Conservation (phyloP, 2,329 filamentous ascomycete genomes). For the Elsinoe batatas region DNA sequence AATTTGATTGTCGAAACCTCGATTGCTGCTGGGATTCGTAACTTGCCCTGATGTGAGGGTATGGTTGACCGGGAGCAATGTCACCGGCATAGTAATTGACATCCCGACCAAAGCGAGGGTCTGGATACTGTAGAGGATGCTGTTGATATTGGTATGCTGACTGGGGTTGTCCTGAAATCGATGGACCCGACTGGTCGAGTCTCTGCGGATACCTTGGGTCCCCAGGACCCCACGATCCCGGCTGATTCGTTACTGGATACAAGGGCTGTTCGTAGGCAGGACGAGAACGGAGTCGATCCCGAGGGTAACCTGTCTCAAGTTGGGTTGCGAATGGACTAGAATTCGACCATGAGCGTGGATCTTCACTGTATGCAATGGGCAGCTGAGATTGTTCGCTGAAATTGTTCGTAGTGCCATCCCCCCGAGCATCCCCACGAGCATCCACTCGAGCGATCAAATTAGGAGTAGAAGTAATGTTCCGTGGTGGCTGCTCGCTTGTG, state of each 20-base stretch:
- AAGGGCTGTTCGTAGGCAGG: neutral
- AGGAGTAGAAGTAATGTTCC: neutral
- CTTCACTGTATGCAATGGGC: neutral
- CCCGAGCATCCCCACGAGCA: no score
- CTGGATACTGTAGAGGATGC: neutral
- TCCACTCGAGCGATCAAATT: conserved; percentile 3
- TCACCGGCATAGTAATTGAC: neutral
- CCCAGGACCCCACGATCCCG: neutral
- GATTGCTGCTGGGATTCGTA: neutral
- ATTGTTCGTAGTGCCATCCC: neutral
- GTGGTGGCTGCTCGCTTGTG: neutral
- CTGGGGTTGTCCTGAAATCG: neutral
- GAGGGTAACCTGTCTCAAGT: neutral
- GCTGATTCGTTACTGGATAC: neutral
- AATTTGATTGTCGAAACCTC: neutral
- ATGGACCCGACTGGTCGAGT: neutral
- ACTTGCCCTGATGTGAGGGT: neutral
- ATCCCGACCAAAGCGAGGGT: neutral
- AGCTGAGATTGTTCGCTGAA: neutral
- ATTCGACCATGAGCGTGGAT: neutral
- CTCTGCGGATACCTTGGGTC: neutral
- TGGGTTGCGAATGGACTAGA: neutral
- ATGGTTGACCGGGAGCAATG: neutral
- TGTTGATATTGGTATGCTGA: neutral
- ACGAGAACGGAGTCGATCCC: neutral